phyloP scores from a whole-genome alignment of 345 rosid species.

The rapeseed (Brassica napus) region Da-Ae NC_063435.1:3155001-3155500 shows the following conservation, averaged over 20 bases:
- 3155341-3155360: slow-evolving; percentile 26
- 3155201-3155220: slow-evolving; percentile 88
- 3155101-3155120: background rate
- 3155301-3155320: background rate
- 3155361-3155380: slow-evolving; percentile 23
- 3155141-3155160: slow-evolving; percentile 90
- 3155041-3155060: slow-evolving; percentile 94
- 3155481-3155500: slow-evolving; percentile 1
- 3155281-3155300: background rate
- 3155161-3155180: slow-evolving; percentile 96
- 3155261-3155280: slow-evolving; percentile 14
- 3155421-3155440: background rate
- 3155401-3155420: background rate
- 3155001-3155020: slow-evolving; percentile 97
- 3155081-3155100: slow-evolving; percentile 5
- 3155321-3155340: slow-evolving; percentile 26
- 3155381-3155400: slow-evolving; percentile 6
- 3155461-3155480: background rate
- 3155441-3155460: background rate
- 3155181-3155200: slow-evolving; percentile 85
- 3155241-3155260: slow-evolving; percentile 45
- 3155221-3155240: slow-evolving; percentile 70
- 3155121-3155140: background rate
- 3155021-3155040: slow-evolving; percentile 94
- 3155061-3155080: slow-evolving; percentile 98